Evolutionary conservation across 257 asterid species (phyloP).

Genomic region (Catharanthus roseus): DNA sequence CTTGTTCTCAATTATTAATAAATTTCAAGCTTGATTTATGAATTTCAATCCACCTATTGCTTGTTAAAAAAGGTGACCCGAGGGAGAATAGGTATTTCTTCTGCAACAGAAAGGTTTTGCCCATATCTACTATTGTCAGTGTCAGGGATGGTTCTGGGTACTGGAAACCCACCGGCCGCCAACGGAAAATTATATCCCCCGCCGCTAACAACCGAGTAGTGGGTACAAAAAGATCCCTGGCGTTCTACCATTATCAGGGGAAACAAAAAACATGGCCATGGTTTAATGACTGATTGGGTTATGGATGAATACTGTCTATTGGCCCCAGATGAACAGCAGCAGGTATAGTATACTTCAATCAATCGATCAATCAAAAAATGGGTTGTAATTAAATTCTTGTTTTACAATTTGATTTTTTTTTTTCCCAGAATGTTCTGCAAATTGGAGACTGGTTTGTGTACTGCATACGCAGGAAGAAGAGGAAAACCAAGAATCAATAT

Average conservation of each 20-base stretch:
- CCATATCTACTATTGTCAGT: not conserved
- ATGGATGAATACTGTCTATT: not conserved
- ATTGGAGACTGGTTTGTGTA: not conserved
- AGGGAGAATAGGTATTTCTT: conserved; percentile 48
- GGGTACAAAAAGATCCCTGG: not conserved
- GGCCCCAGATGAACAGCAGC: too few species aligned
- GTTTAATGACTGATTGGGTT: not conserved
- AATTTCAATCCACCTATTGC: not conserved
- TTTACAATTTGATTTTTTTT: not conserved
- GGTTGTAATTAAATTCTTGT: not conserved
- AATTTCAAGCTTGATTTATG: not conserved
- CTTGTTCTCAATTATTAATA: not conserved
- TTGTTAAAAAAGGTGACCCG: conserved; percentile 29
- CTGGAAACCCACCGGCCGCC: not conserved
- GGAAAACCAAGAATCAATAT: not conserved
- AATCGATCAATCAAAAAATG: too few species aligned
- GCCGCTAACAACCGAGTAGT: not conserved
- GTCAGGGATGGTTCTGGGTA: not conserved
- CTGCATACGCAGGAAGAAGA: not conserved
- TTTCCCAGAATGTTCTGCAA: not conserved
- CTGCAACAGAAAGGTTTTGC: conserved; percentile 29
- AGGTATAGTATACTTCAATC: too few species aligned
- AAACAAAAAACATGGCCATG: too few species aligned
- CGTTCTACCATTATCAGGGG: not conserved
- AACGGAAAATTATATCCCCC: not conserved